Base-by-base conservation (phyloP, 345 rosid genomes). In the Jatropha curcas region DNA sequence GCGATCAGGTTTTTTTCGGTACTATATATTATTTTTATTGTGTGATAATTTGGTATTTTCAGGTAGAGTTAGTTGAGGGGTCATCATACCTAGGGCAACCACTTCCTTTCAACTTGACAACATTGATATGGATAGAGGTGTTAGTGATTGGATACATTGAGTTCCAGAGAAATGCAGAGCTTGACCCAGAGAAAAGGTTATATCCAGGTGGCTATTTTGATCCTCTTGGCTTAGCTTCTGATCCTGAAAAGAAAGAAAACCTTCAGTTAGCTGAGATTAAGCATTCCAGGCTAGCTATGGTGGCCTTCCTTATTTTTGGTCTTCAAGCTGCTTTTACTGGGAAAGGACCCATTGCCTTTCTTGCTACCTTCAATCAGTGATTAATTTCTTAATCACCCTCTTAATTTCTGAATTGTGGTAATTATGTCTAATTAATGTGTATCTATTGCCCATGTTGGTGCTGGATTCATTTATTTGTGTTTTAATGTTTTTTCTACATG, bases 41-140 rank as follows among this genome's bases (percentile, higher is more conserved):
- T n/a, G n/a, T 41, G 45, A 13, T 8, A 41, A 41, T 41, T 41
- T 11, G 25, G 3, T 6, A 27, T 16, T 17, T 45, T 28, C 83
- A 91, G 97, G 97, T 91, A 41, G 98, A 93, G 84, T 84, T 93
- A 5, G 85, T 91, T 1, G 97, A 93, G 73, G 98, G 98, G 16
- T 91, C 98, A 52, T 91, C 94, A 1, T 93, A 93, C 86, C 87
- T 91, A 0, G 98, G 94, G 12, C 94, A 91, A 61, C 97, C 97
- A 52, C 82, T 93, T 31, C 97, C 94, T 0, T 93, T 91, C 86
- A 90, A 92, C 30, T 82, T 93, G 28, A 76, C 96, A 1, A 84
- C 97, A 7, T 71, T 93, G 88, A 93, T 93, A 51, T 90, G 90
- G 96, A 88, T 93, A 57, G 92, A 93, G 77, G 92, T 86, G 39